Evolutionary conservation across 2,329 filamentous ascomycete genomes (phyloP).

Genomic region (Bipolaris bicolor): DNA sequence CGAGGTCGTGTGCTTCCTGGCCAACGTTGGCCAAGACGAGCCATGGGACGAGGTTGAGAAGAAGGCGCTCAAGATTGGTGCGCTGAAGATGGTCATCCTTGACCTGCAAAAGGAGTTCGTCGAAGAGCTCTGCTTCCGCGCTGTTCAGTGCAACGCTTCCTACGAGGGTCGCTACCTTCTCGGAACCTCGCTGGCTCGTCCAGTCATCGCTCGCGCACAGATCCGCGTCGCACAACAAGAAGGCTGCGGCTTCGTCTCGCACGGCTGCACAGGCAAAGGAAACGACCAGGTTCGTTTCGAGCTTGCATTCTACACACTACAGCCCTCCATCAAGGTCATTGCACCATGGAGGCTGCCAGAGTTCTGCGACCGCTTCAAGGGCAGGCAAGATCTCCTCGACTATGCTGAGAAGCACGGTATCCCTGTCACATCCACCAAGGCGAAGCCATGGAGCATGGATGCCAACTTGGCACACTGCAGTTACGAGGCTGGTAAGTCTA

Average conservation of each 20-base stretch:
- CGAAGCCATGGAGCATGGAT: slow-evolving; percentile 62
- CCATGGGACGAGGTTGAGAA: slow-evolving; percentile 62
- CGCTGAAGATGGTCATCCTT: slow-evolving; percentile 65
- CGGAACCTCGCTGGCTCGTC: slow-evolving; percentile 69
- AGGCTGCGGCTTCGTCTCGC: slow-evolving; percentile 60
- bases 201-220: slow-evolving; percentile 72
- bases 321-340: slow-evolving; percentile 72
- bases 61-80: slow-evolving; percentile 74
- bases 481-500: slow-evolving; percentile 71
- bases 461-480: slow-evolving; percentile 77
- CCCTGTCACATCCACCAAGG: slow-evolving; percentile 74
- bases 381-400: slow-evolving; percentile 74
- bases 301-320: slow-evolving; percentile 65
- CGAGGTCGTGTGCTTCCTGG: slow-evolving; percentile 67
- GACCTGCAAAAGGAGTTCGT: slow-evolving; percentile 78
- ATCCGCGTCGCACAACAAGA: slow-evolving; percentile 69
- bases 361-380: slow-evolving; percentile 74
- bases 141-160: slow-evolving; percentile 71
- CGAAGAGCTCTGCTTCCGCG: slow-evolving; percentile 79
- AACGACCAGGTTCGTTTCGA: slow-evolving; percentile 72
- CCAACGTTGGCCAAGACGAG: slow-evolving; percentile 67
- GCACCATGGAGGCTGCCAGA: slow-evolving; percentile 75
- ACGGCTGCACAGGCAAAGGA: slow-evolving; percentile 56
- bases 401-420: slow-evolving; percentile 72
- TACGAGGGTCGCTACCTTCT: slow-evolving; percentile 62